Evolutionary conservation across 371 early-diverging fungal genomes (phyloP).

Genomic region (Cokeromyces recurvatus): DNA sequence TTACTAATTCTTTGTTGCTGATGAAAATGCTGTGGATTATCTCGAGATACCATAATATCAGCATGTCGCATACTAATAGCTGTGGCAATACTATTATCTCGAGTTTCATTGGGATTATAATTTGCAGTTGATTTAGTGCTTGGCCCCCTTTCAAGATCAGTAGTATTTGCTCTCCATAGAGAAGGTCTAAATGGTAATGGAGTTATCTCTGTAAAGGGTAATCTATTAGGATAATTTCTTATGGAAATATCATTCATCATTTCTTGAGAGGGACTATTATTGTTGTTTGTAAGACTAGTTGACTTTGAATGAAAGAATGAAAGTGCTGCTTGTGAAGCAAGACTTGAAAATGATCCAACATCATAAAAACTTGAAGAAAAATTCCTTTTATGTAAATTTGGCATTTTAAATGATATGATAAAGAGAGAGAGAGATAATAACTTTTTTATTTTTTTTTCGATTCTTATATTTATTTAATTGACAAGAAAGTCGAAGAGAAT

Average conservation of each 20-base stretch:
- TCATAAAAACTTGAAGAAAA: constrained; percentile 11
- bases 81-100: constrained; percentile 22
- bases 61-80: constrained; percentile 22
- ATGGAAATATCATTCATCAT: background rate
- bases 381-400: constrained; percentile 1
- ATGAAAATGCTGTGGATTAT: constrained; percentile 21
- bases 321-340: constrained; percentile 26
- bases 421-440: too few species aligned
- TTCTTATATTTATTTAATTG: too few species aligned
- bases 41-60: constrained; percentile 23
- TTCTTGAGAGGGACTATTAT: too few species aligned
- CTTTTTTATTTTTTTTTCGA: too few species aligned
- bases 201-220: background rate
- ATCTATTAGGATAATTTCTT: background rate
- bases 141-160: too few species aligned
- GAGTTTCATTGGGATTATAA: constrained; percentile 1
- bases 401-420: too few species aligned
- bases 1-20: constrained; percentile 7
- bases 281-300: too few species aligned
- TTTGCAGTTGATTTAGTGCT: background rate
- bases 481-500: too few species aligned
- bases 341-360: constrained; percentile 14
- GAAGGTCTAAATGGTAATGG: constrained; percentile 12
- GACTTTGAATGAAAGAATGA: too few species aligned
- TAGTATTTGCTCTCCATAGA: constrained; percentile 9